A percentile compares a stretch with the other conserved stretches of the same genome.
These are phyloP conservation scores for Sporothrix brunneoviolacea DNA, from an alignment of 2,329 filamentous ascomycete genomes.

Conservation along the genomic window DNA sequence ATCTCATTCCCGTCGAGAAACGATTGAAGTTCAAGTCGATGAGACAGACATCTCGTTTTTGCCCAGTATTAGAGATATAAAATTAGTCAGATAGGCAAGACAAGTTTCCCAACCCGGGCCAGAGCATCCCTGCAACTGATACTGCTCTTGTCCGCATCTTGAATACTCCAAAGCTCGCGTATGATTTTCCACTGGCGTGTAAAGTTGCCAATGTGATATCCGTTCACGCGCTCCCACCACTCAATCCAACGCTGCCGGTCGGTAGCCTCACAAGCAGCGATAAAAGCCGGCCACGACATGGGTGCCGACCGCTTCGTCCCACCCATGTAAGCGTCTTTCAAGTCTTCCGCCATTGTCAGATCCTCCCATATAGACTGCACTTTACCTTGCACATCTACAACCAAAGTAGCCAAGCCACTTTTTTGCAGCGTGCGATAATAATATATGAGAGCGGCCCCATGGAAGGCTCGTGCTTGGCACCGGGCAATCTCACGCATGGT, in stretches of 20 bases:
- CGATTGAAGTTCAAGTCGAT: no score
- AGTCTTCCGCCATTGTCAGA: no score
- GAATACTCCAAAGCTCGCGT: slow-evolving; percentile 48
- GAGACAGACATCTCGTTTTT: no score
- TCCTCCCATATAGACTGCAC: no score
- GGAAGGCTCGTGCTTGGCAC: not conserved
- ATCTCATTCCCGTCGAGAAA: no score
- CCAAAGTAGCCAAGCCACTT: not conserved
- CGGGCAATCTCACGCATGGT: not conserved
- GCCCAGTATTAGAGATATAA: no score
- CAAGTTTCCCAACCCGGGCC: no score
- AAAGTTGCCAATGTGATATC: slow-evolving; percentile 41
- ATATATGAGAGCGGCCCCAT: not conserved
- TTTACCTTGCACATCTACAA: no score
- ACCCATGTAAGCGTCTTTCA: slow-evolving; percentile 2
- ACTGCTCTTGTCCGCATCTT: no score
- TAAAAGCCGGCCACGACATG: slow-evolving; percentile 14
- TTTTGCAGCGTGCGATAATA: not conserved
- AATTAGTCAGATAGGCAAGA: no score
- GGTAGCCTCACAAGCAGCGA: slow-evolving; percentile 4
- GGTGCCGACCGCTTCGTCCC: not conserved
- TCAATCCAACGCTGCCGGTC: not conserved
- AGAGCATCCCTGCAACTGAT: no score
- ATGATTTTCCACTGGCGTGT: slow-evolving; percentile 54
- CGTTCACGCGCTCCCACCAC: slow-evolving; percentile 8